A percentile compares a stretch with the other conserved stretches of the same genome.
Conservation (phyloP, 164 flowering plant genomes). For the Magnolia sinica region DNA sequence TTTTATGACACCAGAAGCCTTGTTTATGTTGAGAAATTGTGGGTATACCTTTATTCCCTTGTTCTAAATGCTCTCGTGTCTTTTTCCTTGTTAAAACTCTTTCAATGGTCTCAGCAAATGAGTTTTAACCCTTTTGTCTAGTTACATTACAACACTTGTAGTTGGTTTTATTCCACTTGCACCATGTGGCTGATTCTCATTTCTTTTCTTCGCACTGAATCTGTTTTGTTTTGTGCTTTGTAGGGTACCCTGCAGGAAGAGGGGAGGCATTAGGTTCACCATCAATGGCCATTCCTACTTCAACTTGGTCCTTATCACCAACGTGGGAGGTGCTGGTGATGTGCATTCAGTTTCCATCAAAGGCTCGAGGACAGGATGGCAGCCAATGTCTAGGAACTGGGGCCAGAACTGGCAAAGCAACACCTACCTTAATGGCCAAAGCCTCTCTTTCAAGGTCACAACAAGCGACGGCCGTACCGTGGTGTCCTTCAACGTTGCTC, state of each 20-base stretch:
- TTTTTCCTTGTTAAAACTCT: too few relatives aligned
- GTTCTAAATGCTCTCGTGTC: too few relatives aligned
- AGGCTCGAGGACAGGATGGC: conserved; percentile 71
- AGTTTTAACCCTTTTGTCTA: too few relatives aligned
- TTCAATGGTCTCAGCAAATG: too few relatives aligned
- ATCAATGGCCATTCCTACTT: conserved; percentile 74
- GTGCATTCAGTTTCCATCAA: conserved; percentile 56
- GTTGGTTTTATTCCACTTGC: not conserved
- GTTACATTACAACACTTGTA: too few relatives aligned
- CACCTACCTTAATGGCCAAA: conserved; percentile 55
- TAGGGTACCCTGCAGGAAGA: conserved; percentile 69
- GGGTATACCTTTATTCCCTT: too few relatives aligned
- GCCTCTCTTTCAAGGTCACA: conserved; percentile 68
- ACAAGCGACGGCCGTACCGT: conserved; percentile 59
- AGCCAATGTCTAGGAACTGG: conserved; percentile 82
- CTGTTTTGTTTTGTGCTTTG: not conserved
- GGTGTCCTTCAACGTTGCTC: conserved; percentile 49
- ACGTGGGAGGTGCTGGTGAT: conserved; percentile 91
- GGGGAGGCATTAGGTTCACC: conserved; percentile 73
- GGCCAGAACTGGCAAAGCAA: conserved; percentile 90
- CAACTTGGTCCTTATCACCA: conserved; percentile 66
- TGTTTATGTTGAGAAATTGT: too few relatives aligned
- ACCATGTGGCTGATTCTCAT: not conserved
- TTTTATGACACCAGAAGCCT: too few relatives aligned
- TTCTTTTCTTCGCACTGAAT: too few relatives aligned